Percentiles rank a stretch among this genome's conserved stretches.
phyloP scores from a whole-genome alignment of 345 rosid genomes.

The Hirschfeldia incana region DNA sequence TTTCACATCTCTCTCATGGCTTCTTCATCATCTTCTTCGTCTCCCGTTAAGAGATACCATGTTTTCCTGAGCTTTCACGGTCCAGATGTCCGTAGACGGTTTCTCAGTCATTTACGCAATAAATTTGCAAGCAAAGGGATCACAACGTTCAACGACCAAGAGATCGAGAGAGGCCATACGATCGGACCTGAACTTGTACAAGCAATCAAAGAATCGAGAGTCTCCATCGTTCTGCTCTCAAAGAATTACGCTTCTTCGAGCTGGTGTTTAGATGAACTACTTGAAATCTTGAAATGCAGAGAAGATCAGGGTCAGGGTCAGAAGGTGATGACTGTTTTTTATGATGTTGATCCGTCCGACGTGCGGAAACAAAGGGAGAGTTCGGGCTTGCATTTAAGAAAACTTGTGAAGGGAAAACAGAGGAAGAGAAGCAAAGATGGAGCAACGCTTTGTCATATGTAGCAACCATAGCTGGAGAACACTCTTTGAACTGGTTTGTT shows the following conservation, averaged over 20 bases:
- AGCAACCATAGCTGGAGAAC: background rate
- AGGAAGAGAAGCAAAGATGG: background rate
- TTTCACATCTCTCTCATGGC: background rate
- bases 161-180: background rate
- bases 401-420: background rate
- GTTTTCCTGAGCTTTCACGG: conserved; percentile 7
- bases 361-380: background rate
- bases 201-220: background rate
- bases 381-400: background rate
- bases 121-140: background rate
- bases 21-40: background rate
- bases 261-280: background rate
- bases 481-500: background rate
- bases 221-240: background rate
- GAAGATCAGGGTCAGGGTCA: background rate
- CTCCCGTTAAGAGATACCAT: background rate
- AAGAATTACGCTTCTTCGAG: background rate
- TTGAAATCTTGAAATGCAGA: background rate
- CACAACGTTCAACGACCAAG: background rate
- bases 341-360: background rate
- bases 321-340: background rate
- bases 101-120: background rate
- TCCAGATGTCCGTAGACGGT: background rate
- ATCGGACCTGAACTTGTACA: background rate
- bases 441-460: background rate